A percentile compares a stretch with the other conserved stretches of the same genome.
Conservation (phyloP, 2,329 filamentous ascomycete species). For the Alternaria postmessia region DNA sequence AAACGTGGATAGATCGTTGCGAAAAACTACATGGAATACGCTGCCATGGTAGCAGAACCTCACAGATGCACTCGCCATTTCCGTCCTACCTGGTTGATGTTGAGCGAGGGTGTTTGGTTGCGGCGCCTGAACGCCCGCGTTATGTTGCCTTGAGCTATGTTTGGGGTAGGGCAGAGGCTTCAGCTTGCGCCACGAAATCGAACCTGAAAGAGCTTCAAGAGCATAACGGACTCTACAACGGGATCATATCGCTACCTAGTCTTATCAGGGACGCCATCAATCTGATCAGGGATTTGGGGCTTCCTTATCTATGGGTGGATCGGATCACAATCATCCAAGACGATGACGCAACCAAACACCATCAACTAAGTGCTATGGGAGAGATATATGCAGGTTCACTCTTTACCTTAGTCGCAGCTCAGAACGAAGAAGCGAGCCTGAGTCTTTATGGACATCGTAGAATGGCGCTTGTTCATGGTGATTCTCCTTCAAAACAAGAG, state of each 20-base stretch:
- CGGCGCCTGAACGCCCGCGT: conserved; percentile 3
- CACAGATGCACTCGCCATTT: not conserved
- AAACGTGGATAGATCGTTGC: not conserved
- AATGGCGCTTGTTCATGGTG: not conserved
- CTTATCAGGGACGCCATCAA: conserved; percentile 20
- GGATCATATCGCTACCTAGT: conserved; percentile 13
- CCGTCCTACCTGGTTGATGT: conserved; percentile 17
- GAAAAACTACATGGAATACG: not conserved
- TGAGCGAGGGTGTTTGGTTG: conserved; percentile 8
- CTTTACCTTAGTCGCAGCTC: conserved; percentile 24
- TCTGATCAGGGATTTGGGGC: conserved; percentile 7
- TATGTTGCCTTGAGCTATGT: conserved; percentile 25
- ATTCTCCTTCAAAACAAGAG: not conserved
- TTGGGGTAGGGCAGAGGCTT: not conserved
- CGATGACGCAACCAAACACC: conserved; percentile 10
- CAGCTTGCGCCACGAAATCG: conserved; percentile 1
- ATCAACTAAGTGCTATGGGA: conserved; percentile 21
- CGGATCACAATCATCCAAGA: conserved; percentile 21
- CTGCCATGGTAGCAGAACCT: not conserved
- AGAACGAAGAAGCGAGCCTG: conserved; percentile 11
- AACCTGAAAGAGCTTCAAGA: not conserved
- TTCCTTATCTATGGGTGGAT: conserved; percentile 16
- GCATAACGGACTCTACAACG: not conserved
- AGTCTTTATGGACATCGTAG: conserved; percentile 11
- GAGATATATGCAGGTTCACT: conserved; percentile 21